Conservation (phyloP, 2,329 filamentous ascomycete species). For the Colletotrichum sp. region DNA sequence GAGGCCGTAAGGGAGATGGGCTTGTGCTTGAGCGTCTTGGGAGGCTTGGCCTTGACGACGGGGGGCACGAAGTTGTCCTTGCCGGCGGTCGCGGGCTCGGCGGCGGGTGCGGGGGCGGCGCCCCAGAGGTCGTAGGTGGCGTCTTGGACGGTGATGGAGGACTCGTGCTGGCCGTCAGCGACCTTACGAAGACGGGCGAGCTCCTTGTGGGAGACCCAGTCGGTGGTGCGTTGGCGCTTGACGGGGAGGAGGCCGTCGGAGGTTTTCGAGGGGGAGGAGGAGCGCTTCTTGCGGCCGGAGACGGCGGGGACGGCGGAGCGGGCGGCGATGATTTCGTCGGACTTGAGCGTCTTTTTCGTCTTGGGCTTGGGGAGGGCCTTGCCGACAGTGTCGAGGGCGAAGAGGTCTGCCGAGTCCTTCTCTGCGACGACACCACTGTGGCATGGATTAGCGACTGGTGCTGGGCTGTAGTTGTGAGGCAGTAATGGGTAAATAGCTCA, state of each 20-base stretch:
- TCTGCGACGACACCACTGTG: constrained; percentile 83
- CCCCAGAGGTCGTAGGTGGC: constrained; percentile 83
- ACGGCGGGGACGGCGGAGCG: constrained; percentile 85
- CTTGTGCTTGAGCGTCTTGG: constrained; percentile 75
- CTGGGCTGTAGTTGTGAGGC: not conserved
- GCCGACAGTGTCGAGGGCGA: constrained; percentile 79
- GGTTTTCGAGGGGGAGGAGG: constrained; percentile 59
- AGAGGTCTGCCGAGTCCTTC: constrained; percentile 82
- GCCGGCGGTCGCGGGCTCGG: constrained; percentile 35
- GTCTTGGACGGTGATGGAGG: constrained; percentile 60
- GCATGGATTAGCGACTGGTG: not conserved
- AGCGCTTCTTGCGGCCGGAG: constrained; percentile 73
- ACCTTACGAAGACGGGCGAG: constrained; percentile 78
- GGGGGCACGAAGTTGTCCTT: constrained; percentile 69
- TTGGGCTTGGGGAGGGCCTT: constrained; percentile 70
- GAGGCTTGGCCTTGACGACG: constrained; percentile 70
- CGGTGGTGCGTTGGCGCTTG: constrained; percentile 78
- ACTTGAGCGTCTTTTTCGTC: constrained; percentile 79
- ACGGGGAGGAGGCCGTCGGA: constrained; percentile 74
- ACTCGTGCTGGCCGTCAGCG: constrained; percentile 73
- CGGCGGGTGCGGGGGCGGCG: constrained; percentile 32
- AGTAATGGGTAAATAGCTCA: constrained; percentile 40
- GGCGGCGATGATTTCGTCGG: constrained; percentile 88
- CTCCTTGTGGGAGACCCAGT: constrained; percentile 87
- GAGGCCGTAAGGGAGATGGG: constrained; percentile 84